Conservation (phyloP, 2,329 filamentous ascomycete genomes). For the Hymenoscyphus salicellus region DNA sequence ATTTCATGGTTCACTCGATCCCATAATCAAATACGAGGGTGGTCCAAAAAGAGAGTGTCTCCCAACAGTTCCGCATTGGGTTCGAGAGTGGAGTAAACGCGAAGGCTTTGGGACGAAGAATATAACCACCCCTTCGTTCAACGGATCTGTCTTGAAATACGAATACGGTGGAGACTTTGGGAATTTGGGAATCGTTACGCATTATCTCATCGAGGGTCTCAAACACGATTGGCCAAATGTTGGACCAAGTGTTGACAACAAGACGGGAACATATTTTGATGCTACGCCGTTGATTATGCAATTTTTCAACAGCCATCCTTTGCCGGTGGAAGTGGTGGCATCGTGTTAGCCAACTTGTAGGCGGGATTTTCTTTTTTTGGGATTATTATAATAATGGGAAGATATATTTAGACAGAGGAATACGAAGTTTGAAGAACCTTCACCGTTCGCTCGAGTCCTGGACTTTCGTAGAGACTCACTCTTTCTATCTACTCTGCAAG, state of each 20-base stretch:
- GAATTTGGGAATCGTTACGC: conserved; percentile 20
- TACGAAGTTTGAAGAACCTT: too few species aligned
- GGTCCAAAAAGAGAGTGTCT: neutral
- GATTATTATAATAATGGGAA: too few species aligned
- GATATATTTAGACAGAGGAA: too few species aligned
- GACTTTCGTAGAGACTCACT: too few species aligned
- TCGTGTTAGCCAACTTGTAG: too few species aligned
- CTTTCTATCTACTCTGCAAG: too few species aligned
- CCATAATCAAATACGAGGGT: neutral
- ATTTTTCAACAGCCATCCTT: conserved; percentile 33
- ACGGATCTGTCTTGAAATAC: conserved; percentile 6
- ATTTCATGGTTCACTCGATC: conserved; percentile 7
- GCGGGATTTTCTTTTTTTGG: too few species aligned
- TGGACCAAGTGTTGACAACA: conserved; percentile 4
- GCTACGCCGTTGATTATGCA: conserved; percentile 13
- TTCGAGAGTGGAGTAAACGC: neutral
- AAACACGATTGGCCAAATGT: conserved; percentile 14
- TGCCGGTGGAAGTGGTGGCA: conserved; percentile 1
- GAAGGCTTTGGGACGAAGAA: conserved; percentile 13
- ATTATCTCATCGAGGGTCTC: conserved; percentile 4
- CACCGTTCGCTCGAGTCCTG: too few species aligned
- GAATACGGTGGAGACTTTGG: neutral
- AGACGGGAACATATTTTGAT: conserved; percentile 11
- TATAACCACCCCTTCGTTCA: conserved; percentile 9
- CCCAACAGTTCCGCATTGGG: conserved; percentile 9